A percentile compares a stretch with the other conserved stretches of the same genome.
Evolutionary conservation across 805 yeast genomes (phyloP).

Genomic region (Brettanomyces sp.): DNA sequence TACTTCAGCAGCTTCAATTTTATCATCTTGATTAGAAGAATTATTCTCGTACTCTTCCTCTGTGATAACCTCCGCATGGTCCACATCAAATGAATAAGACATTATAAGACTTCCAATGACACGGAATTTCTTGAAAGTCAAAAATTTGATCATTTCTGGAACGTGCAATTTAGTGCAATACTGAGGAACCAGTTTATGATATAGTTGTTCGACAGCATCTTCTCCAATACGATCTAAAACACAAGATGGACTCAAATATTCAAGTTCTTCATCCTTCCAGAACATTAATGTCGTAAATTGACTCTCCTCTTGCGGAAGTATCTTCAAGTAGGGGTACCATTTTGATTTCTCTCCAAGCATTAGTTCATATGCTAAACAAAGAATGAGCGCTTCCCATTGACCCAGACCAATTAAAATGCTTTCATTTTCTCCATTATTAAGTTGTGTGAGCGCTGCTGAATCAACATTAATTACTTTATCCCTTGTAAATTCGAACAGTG

Average conservation of each 20-base stretch:
- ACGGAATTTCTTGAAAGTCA: constrained; percentile 52
- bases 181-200: constrained; percentile 31
- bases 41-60: constrained; percentile 19
- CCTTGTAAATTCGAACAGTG: constrained; percentile 63
- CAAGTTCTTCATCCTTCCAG: constrained; percentile 61
- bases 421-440: constrained; percentile 22
- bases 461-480: constrained; percentile 46
- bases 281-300: constrained; percentile 64
- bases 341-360: constrained; percentile 35
- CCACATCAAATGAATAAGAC: constrained; percentile 88
- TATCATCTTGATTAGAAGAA: constrained; percentile 26
- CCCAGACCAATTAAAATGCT: constrained; percentile 33
- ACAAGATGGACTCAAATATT: constrained; percentile 55
- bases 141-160: constrained; percentile 21
- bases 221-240: constrained; percentile 65
- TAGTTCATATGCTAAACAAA: constrained; percentile 57
- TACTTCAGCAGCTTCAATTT: constrained; percentile 24
- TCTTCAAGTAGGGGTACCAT: constrained; percentile 66
- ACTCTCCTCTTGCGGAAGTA: constrained; percentile 42
- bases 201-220: constrained; percentile 55
- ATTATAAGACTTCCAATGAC: constrained; percentile 70
- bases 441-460: constrained; percentile 37
- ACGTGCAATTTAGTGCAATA: constrained; percentile 30
- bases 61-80: constrained; percentile 23
- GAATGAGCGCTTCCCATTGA: constrained; percentile 74